Percentiles rank a stretch among this genome's conserved stretches.
Evolutionary conservation across 345 rosid genomes (phyloP).

Genomic region (Dipteronia dyeriana): DNA sequence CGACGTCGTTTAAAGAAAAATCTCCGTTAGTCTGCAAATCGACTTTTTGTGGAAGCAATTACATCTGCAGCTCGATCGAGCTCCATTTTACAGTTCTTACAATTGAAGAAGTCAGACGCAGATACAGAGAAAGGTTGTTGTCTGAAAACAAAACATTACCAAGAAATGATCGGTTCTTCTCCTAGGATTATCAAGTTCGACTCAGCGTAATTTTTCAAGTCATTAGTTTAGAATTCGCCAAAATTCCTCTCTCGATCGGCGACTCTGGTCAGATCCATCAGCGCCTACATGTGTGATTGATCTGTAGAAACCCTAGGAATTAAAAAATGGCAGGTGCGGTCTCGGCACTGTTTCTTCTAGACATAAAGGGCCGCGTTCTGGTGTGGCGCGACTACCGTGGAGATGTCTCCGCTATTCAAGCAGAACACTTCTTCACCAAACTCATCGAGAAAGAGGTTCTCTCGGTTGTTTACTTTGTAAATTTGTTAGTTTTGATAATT

Average conservation of each 20-base stretch:
- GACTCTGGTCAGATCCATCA: conserved; percentile 4
- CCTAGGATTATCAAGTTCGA: neutral
- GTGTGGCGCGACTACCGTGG: conserved; percentile 99
- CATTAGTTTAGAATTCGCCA: neutral
- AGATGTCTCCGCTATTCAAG: conserved; percentile 80
- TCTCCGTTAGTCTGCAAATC: neutral
- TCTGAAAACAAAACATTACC: neutral
- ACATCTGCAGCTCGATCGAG: neutral
- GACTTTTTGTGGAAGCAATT: neutral
- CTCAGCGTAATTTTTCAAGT: neutral
- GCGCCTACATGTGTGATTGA: conserved; percentile 16
- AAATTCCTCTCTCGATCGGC: conserved; percentile 14
- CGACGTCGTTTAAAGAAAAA: neutral
- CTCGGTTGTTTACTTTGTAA: neutral
- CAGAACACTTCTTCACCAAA: conserved; percentile 93
- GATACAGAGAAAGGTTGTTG: neutral
- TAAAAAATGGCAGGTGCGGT: conserved; percentile 83
- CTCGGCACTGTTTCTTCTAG: conserved; percentile 88
- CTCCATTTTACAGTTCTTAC: neutral
- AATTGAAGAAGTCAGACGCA: neutral
- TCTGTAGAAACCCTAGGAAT: conserved; percentile 15
- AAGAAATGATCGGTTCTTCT: neutral
- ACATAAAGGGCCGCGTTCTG: conserved; percentile 92
- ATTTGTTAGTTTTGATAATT: neutral
- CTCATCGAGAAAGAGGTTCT: conserved; percentile 89